Evolutionary conservation across 2,329 filamentous ascomycete genomes (phyloP).

Genomic region (Coniochaeta sp.): DNA sequence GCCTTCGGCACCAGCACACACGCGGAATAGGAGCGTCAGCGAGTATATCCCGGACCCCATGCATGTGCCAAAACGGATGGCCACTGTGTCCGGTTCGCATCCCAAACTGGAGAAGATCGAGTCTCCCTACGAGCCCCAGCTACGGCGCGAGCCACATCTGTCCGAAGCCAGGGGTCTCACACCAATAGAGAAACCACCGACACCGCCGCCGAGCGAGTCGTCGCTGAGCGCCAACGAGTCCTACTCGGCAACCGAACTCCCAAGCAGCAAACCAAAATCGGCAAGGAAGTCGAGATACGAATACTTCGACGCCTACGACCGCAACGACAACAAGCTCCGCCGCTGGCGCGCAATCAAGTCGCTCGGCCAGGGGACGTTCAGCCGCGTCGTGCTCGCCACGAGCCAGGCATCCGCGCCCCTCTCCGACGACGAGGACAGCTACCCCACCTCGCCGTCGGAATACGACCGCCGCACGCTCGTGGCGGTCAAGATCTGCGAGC

Average conservation of each 20-base stretch:
- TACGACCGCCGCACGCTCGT: constrained; percentile 74
- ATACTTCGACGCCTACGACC: constrained; percentile 62
- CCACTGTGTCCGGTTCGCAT: constrained; percentile 63
- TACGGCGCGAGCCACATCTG: constrained; percentile 72
- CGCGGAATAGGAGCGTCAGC: constrained; percentile 76
- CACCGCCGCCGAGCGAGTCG: constrained; percentile 75
- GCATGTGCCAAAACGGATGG: constrained; percentile 61
- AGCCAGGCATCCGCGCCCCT: constrained; percentile 51
- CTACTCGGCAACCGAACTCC: constrained; percentile 23
- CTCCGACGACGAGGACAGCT: constrained; percentile 34
- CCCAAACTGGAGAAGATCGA: constrained; percentile 28
- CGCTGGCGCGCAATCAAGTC: constrained; percentile 73
- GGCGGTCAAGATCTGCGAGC: constrained; percentile 91
- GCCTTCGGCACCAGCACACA: constrained; percentile 36
- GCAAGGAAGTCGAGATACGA: constrained; percentile 40
- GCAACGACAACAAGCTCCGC: constrained; percentile 61
- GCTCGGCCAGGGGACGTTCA: constrained; percentile 91
- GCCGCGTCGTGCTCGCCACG: constrained; percentile 85
- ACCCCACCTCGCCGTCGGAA: constrained; percentile 20
- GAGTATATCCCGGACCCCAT: constrained; percentile 75
- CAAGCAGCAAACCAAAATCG: constrained; percentile 28
- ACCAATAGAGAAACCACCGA: constrained; percentile 58
- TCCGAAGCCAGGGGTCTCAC: constrained; percentile 71
- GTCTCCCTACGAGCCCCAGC: constrained; percentile 34
- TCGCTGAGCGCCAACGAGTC: constrained; percentile 41